Percentiles rank a stretch among this genome's conserved stretches.
Evolutionary conservation across 371 early-diverging fungal genomes (phyloP).

Genomic region (Mortierella sp.): DNA sequence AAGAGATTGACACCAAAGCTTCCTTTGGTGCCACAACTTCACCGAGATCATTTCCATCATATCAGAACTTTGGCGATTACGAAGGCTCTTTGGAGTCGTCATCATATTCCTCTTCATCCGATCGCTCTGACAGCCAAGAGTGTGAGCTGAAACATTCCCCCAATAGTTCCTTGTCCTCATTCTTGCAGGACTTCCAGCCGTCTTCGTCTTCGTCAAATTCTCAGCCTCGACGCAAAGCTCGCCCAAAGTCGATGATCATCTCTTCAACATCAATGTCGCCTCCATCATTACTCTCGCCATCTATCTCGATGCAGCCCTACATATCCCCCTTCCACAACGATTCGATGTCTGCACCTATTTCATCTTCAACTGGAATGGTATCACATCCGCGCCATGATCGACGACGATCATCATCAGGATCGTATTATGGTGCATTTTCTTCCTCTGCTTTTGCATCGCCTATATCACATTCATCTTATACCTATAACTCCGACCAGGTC

Average conservation of each 20-base stretch:
- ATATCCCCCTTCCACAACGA: constrained; percentile 18
- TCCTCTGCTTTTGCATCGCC: not conserved
- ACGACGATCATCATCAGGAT: constrained; percentile 30
- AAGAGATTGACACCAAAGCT: not conserved
- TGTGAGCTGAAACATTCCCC: not conserved
- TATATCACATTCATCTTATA: not conserved
- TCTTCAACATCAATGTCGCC: constrained; percentile 9
- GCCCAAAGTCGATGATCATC: constrained; percentile 32
- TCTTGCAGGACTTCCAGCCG: not conserved
- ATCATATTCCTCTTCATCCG: constrained; percentile 6
- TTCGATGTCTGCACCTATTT: constrained; percentile 13
- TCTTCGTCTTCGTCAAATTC: not conserved
- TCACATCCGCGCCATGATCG: constrained; percentile 15
- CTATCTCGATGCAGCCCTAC: constrained; percentile 9
- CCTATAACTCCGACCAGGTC: not conserved
- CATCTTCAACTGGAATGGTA: constrained; percentile 1
- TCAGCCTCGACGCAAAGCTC: constrained; percentile 2
- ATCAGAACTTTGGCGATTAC: constrained; percentile 1
- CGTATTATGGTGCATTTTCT: not conserved
- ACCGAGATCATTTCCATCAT: not conserved
- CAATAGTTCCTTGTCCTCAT: not conserved
- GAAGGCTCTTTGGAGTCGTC: constrained; percentile 9
- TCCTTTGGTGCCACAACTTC: not conserved
- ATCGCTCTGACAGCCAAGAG: constrained; percentile 6
- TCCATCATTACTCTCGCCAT: not conserved